Evolutionary conservation across 1,139 yeast genomes (phyloP).

Genomic region (Kodamaea anthophila): DNA sequence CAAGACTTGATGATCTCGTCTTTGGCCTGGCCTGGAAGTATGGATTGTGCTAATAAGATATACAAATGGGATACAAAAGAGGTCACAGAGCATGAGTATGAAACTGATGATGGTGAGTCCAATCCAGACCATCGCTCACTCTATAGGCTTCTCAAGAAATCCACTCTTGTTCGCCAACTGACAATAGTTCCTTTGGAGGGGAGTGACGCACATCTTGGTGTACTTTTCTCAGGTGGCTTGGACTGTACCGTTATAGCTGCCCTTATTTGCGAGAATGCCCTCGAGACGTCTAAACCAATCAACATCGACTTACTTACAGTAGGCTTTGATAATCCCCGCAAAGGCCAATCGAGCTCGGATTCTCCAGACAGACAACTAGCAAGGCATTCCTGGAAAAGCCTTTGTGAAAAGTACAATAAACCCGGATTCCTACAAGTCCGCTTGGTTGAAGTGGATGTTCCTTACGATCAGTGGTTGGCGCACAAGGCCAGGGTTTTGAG

Average conservation of each 20-base stretch:
- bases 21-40: conserved; percentile 28
- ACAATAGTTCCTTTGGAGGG: conserved; percentile 54
- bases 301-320: conserved; percentile 76
- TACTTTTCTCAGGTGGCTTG: conserved; percentile 88
- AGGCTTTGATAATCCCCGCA: conserved; percentile 88
- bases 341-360: conserved; percentile 47
- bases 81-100: too few species aligned
- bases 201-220: conserved; percentile 40
- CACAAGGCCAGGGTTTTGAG: conserved; percentile 49
- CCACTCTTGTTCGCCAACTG: conserved; percentile 47
- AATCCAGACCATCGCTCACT: background rate
- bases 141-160: conserved; percentile 4
- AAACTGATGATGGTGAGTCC: too few species aligned
- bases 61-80: conserved; percentile 19
- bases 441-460: conserved; percentile 63
- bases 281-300: conserved; percentile 3
- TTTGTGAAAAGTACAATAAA: conserved; percentile 34
- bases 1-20: conserved; percentile 44
- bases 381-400: conserved; percentile 49
- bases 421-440: conserved; percentile 28
- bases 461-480: conserved; percentile 56
- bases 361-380: conserved; percentile 86
- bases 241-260: conserved; percentile 81
- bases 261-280: conserved; percentile 24
- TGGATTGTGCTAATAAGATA: conserved; percentile 48